Evolutionary conservation across 495 filamentous ascomycete genomes (phyloP).

Genomic region (Tuber microsphaerosporum): DNA sequence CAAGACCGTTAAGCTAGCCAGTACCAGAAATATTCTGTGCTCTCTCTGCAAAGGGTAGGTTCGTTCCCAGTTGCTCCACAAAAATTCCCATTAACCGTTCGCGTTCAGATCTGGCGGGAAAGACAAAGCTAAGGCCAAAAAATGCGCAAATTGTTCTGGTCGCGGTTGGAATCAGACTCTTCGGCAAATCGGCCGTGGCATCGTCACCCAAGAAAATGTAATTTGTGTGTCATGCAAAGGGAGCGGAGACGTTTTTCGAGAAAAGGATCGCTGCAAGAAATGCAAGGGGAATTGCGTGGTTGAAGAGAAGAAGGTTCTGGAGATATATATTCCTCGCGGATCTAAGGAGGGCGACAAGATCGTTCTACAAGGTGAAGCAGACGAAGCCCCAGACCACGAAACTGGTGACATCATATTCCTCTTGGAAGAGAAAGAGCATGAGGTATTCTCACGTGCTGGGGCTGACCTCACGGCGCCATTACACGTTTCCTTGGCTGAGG

Average conservation of each 20-base stretch:
- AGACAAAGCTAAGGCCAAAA: constrained; percentile 77
- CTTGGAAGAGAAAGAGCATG: constrained; percentile 72
- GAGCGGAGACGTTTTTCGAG: constrained; percentile 73
- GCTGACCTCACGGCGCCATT: constrained; percentile 74
- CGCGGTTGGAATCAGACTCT: constrained; percentile 63
- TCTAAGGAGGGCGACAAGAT: constrained; percentile 83
- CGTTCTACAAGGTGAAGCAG: constrained; percentile 85
- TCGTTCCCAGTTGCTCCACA: background rate
- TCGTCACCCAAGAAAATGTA: constrained; percentile 67
- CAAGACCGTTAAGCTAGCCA: constrained; percentile 92
- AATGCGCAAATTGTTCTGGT: constrained; percentile 76
- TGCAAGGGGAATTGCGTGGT: constrained; percentile 83
- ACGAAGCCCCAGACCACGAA: constrained; percentile 82
- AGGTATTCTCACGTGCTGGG: constrained; percentile 70
- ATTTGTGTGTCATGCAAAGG: constrained; percentile 73
- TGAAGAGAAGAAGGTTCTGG: constrained; percentile 82
- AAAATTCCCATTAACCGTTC: constrained; percentile 5
- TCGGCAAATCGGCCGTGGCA: constrained; percentile 68
- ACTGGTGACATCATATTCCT: constrained; percentile 91
- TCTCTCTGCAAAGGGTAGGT: constrained; percentile 65
- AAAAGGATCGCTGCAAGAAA: constrained; percentile 96
- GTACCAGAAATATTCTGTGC: constrained; percentile 87
- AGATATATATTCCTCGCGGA: constrained; percentile 90
- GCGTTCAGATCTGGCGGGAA: constrained; percentile 62
- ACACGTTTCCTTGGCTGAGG: constrained; percentile 72